Base-by-base conservation (phyloP, 805 yeast species). In the Ogataea glucozyma region DNA sequence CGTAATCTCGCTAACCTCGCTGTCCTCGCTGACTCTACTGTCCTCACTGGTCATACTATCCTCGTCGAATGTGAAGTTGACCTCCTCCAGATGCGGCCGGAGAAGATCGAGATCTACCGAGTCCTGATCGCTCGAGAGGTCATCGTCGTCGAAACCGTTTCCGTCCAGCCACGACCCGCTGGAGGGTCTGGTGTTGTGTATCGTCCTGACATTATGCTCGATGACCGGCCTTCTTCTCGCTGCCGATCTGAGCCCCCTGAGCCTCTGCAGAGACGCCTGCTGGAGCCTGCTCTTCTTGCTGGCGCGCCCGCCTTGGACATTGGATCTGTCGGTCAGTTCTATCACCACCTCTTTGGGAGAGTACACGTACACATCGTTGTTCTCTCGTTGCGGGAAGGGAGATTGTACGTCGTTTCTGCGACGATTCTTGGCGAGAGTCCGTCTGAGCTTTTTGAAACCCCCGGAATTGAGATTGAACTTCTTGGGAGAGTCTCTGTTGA, bases 351-450 rank as follows among this genome's bases (percentile, higher is more conserved):
- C 70, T 37, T 63, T 69, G 12, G 72, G 70, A 0, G 70, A 60
- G 46, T 73, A 73, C 0, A 72, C 60, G 51, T 66, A 72, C 11
- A 72, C 69, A 20, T 71, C 71, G 47, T 63, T 61, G 24, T 58
- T 39, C 44, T 22, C 21, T 8, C 24, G 27, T 26, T 14, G 29
- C 6, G 14, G 6, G 14, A 14, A 12, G 29, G 29, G 13, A 12
- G 6, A 7, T 12, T 12, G 9, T 18, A 8, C 16, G 31, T 18
- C 14, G 8, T 27, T 9, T 16, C 27, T 16, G 21, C 16, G 22
- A 4, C 29, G 20, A 9, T 14, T 10, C 10, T 18, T 6, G 31
- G 29, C 22, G n/a, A 34, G 20, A n/a, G 9, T 23, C 10, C 30
- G 20, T 13, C 26, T 22, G 13, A 23, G 9, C 8, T 13, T 6